Conservation (phyloP, 75 land plant species). For the Cryptomeria japonica region DNA sequence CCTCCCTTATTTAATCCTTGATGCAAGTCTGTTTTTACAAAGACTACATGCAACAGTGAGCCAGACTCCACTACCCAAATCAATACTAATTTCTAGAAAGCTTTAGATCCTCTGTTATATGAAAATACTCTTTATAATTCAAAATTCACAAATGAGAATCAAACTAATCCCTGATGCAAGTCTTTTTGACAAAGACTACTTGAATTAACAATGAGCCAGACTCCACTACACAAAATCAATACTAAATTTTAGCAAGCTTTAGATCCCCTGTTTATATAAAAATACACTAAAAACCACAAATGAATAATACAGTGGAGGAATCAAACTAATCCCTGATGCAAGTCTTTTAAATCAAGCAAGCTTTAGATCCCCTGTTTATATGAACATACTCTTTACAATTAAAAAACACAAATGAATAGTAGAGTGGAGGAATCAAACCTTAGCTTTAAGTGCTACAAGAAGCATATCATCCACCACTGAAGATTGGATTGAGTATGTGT, state of each 20-base stretch:
- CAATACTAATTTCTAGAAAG: neutral
- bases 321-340: neutral
- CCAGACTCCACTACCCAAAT: neutral
- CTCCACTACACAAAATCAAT: neutral
- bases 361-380: neutral
- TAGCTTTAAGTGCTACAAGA: conserved; percentile 48
- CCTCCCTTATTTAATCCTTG: neutral
- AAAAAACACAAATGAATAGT: neutral
- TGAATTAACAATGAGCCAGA: neutral
- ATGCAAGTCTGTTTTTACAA: neutral
- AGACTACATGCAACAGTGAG: neutral
- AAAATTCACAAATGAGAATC: too few species aligned
- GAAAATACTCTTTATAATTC: neutral
- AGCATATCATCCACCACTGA: conserved; percentile 41
- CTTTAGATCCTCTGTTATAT: neutral
- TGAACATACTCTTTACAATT: neutral
- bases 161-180: neutral
- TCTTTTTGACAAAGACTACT: neutral
- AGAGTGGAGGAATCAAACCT: conserved; percentile 42
- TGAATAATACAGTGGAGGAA: too few species aligned
- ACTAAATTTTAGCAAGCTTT: neutral
- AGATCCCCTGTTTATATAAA: neutral
- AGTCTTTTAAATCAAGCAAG: neutral
- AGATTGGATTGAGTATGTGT: conserved; percentile 55
- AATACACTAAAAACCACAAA: too few species aligned